phyloP scores from a whole-genome alignment of 1,139 yeast genomes.

The Saccharomyces hybrid region DNA sequence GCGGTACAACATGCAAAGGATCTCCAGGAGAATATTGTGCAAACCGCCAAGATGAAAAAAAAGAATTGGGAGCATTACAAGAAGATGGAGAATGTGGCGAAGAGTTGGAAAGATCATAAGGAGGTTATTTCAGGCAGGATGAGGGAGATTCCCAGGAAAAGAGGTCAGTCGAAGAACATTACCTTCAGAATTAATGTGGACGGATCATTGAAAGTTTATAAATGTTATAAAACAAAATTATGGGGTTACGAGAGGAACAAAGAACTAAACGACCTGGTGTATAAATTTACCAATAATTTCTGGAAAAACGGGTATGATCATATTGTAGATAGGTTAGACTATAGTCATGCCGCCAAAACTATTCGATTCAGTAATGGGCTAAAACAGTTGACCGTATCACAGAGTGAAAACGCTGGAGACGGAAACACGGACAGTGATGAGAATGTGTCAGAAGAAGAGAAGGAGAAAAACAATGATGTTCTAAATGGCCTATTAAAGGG shows the following conservation, averaged over 20 bases:
- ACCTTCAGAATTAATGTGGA: conserved; percentile 60
- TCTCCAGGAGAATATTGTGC: conserved; percentile 20
- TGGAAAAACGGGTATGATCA: conserved; percentile 87
- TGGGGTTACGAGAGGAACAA: conserved; percentile 84
- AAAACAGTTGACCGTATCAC: conserved; percentile 14
- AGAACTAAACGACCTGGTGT: conserved; percentile 53
- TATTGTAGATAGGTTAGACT: conserved; percentile 51
- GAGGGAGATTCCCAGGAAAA: conserved; percentile 48
- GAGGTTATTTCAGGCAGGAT: conserved; percentile 57
- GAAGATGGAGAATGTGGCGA: conserved; percentile 37
- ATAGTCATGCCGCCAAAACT: conserved; percentile 16
- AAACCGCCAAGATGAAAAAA: conserved; percentile 31
- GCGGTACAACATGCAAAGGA: conserved; percentile 36
- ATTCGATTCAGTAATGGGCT: conserved; percentile 17
- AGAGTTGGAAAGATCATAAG: conserved; percentile 36
- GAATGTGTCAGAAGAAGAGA: conserved; percentile 26
- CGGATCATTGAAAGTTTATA: conserved; percentile 51
- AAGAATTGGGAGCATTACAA: conserved; percentile 36
- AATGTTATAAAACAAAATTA: conserved; percentile 61
- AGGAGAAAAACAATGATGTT: conserved; percentile 39
- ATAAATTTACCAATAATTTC: conserved; percentile 40
- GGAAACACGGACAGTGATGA: conserved; percentile 28
- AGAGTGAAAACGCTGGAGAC: conserved; percentile 21
- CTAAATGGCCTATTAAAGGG: conserved; percentile 45
- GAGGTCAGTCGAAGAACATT: conserved; percentile 37